Conservation (phyloP, 345 rosid genomes). For the Bruguiera parviflora region DNA sequence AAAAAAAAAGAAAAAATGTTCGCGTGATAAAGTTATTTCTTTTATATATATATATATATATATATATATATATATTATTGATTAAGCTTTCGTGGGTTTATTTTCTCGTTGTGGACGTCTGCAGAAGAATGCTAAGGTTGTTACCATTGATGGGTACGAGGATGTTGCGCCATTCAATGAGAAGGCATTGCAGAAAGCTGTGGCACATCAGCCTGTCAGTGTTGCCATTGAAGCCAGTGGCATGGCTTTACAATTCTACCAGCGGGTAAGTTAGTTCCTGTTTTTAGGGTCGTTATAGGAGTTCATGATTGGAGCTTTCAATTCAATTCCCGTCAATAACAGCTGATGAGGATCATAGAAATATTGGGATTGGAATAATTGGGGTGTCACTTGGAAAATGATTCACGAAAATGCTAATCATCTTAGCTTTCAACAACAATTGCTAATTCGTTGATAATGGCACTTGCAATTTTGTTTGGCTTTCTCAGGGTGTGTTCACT, state of each 20-base stretch:
- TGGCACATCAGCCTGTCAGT: conserved; percentile 27
- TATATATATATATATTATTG: too few relatives aligned
- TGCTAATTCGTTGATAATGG: too few relatives aligned
- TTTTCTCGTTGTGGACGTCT: background rate
- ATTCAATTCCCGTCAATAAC: background rate
- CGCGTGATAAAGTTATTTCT: too few relatives aligned
- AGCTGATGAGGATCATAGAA: too few relatives aligned
- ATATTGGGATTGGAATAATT: too few relatives aligned
- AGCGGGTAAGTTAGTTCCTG: conserved; percentile 2
- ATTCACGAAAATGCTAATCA: too few relatives aligned
- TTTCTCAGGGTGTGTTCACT: conserved; percentile 21
- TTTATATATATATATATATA: too few relatives aligned
- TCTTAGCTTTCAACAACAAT: too few relatives aligned
- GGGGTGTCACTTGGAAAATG: too few relatives aligned
- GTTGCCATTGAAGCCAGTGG: conserved; percentile 30
- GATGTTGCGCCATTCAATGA: conserved; percentile 20
- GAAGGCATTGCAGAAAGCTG: conserved; percentile 24
- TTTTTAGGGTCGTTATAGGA: background rate
- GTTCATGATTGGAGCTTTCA: background rate
- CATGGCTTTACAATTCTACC: conserved; percentile 24
- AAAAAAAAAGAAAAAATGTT: too few relatives aligned
- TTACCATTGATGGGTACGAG: conserved; percentile 25
- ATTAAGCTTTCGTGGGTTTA: background rate
- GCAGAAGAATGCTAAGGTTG: conserved; percentile 18
- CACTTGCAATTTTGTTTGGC: background rate